These are phyloP conservation scores for Ceratobasidium sp. DNA, from an alignment of 1,284 basidiomycete species.

Conservation along the genomic window DNA sequence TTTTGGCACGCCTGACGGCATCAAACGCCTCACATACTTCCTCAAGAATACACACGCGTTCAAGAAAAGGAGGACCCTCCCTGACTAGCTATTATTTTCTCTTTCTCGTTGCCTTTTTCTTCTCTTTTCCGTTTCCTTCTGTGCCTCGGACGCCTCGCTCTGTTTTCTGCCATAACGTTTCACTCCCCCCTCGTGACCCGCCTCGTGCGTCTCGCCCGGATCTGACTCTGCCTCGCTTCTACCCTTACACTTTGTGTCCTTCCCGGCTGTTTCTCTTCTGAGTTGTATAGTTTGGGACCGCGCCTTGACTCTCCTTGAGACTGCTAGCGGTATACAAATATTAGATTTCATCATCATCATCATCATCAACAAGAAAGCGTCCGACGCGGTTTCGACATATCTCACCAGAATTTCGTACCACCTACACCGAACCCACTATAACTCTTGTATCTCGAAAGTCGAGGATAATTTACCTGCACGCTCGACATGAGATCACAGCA, in stretches of 20 bases:
- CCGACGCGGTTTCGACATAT: slow-evolving; percentile 46
- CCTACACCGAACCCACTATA: slow-evolving; percentile 88
- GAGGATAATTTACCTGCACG: slow-evolving; percentile 84
- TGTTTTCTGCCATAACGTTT: not conserved
- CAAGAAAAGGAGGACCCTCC: not conserved
- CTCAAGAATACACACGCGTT: not conserved
- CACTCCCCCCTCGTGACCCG: not conserved
- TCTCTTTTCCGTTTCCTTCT: not conserved
- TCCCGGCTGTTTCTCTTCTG: not conserved
- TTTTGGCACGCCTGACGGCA: not conserved
- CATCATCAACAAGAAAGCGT: slow-evolving; percentile 39
- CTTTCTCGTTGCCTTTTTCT: not conserved
- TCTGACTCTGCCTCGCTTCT: not conserved
- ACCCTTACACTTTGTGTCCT: not conserved
- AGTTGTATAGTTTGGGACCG: not conserved
- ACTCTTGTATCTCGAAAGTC: slow-evolving; percentile 80
- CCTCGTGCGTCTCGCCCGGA: not conserved
- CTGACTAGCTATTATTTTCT: not conserved
- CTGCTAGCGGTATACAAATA: not conserved
- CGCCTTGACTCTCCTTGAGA: not conserved
- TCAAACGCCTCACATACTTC: not conserved
- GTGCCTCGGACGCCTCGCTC: not conserved
- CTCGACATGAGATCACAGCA: slow-evolving; percentile 77
- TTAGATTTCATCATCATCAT: not conserved
- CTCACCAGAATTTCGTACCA: slow-evolving; percentile 92